These are phyloP conservation scores for Ustilago cynodontis DNA, from an alignment of 1,284 basidiomycete genomes.

Conservation along the genomic window DNA sequence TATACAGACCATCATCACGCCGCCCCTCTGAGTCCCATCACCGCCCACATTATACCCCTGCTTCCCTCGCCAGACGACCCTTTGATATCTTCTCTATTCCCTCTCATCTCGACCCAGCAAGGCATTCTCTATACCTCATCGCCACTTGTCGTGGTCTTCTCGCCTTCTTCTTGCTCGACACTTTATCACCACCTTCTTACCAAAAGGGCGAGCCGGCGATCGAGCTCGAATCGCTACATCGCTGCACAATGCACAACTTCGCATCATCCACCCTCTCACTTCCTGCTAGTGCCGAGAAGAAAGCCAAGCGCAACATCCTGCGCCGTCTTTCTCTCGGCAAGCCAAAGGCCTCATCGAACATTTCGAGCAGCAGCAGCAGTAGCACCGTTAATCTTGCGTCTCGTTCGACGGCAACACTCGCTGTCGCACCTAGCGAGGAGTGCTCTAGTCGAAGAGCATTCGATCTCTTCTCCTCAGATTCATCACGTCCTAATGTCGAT, in stretches of 20 bases:
- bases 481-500: constrained; percentile 2
- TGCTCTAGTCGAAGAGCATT: constrained; percentile 17
- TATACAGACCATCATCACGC: constrained; percentile 4
- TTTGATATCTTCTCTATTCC: constrained; percentile 1
- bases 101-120: neutral
- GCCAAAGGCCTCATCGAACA: constrained; percentile 5
- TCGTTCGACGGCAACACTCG: constrained; percentile 20
- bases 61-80: neutral
- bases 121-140: neutral
- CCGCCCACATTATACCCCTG: neutral
- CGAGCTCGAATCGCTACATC: neutral
- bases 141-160: neutral
- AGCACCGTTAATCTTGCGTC: constrained; percentile 7
- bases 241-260: constrained; percentile 23
- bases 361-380: neutral
- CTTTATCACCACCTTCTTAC: neutral
- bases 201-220: neutral
- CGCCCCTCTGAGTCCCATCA: neutral
- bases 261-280: constrained; percentile 20
- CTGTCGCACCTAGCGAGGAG: constrained; percentile 6
- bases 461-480: constrained; percentile 16
- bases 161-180: neutral
- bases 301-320: constrained; percentile 18
- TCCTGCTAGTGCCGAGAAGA: constrained; percentile 8
- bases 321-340: constrained; percentile 27